These are phyloP conservation scores for Kalaharituber pfeilii DNA, from an alignment of 2,329 filamentous ascomycete genomes.

Conservation along the genomic window DNA sequence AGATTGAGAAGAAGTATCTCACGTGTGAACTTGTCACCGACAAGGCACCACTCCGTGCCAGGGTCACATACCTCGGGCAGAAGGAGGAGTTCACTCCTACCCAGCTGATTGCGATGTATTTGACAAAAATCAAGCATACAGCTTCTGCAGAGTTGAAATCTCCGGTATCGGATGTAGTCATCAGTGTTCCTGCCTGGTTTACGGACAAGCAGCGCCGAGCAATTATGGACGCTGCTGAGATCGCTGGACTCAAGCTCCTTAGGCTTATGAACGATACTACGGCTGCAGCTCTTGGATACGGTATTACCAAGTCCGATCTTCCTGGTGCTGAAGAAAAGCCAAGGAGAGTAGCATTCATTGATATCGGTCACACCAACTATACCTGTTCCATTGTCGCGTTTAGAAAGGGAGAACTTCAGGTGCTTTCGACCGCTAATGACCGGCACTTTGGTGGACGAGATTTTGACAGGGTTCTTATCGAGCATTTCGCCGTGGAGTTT, in stretches of 20 bases:
- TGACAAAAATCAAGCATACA: conserved; percentile 85
- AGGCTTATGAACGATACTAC: conserved; percentile 97
- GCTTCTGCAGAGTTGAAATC: conserved; percentile 74
- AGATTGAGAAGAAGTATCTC: conserved; percentile 81
- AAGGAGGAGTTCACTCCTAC: conserved; percentile 91
- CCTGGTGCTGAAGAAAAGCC: conserved; percentile 80
- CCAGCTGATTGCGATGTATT: conserved; percentile 85
- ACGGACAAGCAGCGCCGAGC: conserved; percentile 81
- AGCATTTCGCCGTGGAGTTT: conserved; percentile 92
- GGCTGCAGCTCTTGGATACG: conserved; percentile 84
- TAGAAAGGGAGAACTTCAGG: conserved; percentile 85
- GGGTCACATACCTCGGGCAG: conserved; percentile 84
- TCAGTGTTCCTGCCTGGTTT: conserved; percentile 94
- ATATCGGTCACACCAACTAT: conserved; percentile 94
- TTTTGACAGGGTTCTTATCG: conserved; percentile 86
- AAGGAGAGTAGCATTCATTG: conserved; percentile 74
- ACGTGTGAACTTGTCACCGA: conserved; percentile 74
- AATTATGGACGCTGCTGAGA: conserved; percentile 79
- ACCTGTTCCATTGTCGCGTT: conserved; percentile 89
- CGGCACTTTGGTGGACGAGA: conserved; percentile 94
- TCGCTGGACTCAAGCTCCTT: conserved; percentile 81
- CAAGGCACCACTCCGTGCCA: conserved; percentile 84
- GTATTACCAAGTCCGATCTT: conserved; percentile 94
- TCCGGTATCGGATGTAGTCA: conserved; percentile 78
- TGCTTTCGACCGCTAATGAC: conserved; percentile 84